Conservation (phyloP, 345 rosid genomes). For the Corchorus capsularis region DNA sequence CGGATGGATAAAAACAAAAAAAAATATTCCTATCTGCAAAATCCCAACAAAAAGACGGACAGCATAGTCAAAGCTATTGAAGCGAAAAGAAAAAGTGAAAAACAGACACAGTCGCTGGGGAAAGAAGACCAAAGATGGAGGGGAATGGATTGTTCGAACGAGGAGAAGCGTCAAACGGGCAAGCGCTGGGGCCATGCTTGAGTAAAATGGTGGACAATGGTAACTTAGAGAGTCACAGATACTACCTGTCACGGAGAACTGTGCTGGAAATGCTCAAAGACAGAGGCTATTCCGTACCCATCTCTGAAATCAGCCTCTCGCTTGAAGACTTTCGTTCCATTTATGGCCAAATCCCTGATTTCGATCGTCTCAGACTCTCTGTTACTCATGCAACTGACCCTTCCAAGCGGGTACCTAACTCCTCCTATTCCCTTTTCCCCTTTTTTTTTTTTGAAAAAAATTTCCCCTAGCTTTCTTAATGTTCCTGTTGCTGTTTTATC, state of each 20-base stretch:
- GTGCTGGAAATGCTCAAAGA: slow-evolving; percentile 82
- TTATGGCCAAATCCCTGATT: slow-evolving; percentile 57
- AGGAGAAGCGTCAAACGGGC: slow-evolving; percentile 27
- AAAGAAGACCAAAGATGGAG: slow-evolving; percentile 27
- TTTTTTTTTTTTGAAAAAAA: no score
- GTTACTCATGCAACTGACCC: slow-evolving; percentile 52
- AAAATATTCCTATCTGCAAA: no score
- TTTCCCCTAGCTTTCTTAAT: no score
- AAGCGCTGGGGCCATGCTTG: slow-evolving; percentile 40
- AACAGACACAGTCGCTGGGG: no score
- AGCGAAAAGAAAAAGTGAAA: no score
- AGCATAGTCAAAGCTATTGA: no score
- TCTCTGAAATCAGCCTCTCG: slow-evolving; percentile 64
- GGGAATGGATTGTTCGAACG: slow-evolving; percentile 24
- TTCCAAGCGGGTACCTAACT: slow-evolving; percentile 60
- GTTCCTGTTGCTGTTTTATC: no score
- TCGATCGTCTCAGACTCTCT: slow-evolving; percentile 64
- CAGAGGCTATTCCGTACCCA: slow-evolving; percentile 68
- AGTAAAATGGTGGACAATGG: slow-evolving; percentile 55
- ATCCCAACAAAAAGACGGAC: no score
- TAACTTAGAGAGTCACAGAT: slow-evolving; percentile 69
- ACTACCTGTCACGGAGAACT: slow-evolving; percentile 68
- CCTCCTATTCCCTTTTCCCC: no score
- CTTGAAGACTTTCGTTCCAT: slow-evolving; percentile 61
- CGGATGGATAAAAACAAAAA: no score